Evolutionary conservation across 2,329 filamentous ascomycete species (phyloP).

Genomic region (Colletotrichum coccodes): DNA sequence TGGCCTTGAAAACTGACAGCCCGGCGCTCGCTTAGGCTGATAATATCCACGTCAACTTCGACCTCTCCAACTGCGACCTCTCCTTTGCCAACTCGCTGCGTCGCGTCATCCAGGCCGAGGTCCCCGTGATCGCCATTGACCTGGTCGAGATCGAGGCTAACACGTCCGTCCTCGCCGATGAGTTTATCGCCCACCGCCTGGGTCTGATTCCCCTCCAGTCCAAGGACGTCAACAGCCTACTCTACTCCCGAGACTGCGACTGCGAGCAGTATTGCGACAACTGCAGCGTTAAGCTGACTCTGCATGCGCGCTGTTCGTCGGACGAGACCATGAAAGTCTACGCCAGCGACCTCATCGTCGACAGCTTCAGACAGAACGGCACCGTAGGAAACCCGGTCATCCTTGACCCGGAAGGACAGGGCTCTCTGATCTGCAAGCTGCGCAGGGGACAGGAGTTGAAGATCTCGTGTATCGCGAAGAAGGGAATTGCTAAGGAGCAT

Average conservation of each 20-base stretch:
- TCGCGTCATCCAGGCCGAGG: constrained; percentile 90
- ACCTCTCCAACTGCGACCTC: constrained; percentile 88
- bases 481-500: constrained; percentile 98
- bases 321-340: constrained; percentile 95
- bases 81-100: constrained; percentile 93
- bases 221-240: constrained; percentile 82
- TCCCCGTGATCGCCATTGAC: constrained; percentile 94
- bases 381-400: constrained; percentile 85
- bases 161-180: constrained; percentile 94
- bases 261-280: constrained; percentile 95
- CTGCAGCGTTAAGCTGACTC: constrained; percentile 85
- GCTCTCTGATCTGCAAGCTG: constrained; percentile 89
- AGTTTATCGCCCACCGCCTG: constrained; percentile 93
- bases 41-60: constrained; percentile 85
- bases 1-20: constrained; percentile 9
- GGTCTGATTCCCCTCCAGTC: constrained; percentile 90
- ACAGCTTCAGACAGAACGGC: constrained; percentile 75
- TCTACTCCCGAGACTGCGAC: constrained; percentile 93
- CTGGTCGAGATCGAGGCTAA: constrained; percentile 93
- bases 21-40: constrained; percentile 70
- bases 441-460: constrained; percentile 89
- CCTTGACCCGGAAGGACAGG: constrained; percentile 82
- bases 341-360: constrained; percentile 85
- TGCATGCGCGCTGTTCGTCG: constrained; percentile 86
- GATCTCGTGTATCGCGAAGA: constrained; percentile 93